phyloP scores from a whole-genome alignment of 176 grass and related monocot genomes.

The Phragmites australis region DNA sequence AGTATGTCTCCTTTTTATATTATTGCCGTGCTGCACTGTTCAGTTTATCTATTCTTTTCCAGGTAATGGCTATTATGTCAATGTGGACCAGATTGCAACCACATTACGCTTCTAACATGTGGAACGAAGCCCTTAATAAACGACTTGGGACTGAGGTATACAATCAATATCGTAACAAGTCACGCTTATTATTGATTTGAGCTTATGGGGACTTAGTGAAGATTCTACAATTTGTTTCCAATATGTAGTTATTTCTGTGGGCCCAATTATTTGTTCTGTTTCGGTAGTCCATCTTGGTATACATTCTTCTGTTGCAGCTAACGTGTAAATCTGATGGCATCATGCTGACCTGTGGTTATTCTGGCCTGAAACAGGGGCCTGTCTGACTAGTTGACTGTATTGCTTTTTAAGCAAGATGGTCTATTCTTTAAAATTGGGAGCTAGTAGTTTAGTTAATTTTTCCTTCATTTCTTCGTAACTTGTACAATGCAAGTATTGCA shows the following conservation, averaged over 20 bases:
- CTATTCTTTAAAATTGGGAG: background rate
- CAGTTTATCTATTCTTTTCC: slow-evolving; percentile 35
- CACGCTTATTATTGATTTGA: background rate
- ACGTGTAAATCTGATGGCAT: no score
- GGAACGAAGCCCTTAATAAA: slow-evolving; percentile 99
- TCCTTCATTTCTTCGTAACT: background rate
- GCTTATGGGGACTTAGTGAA: no score
- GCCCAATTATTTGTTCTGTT: background rate
- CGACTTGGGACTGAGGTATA: slow-evolving; percentile 89
- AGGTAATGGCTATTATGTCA: slow-evolving; percentile 96
- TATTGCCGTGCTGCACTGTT: slow-evolving; percentile 8
- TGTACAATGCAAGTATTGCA: background rate
- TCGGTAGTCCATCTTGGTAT: background rate
- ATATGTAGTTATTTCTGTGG: background rate
- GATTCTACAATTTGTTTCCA: background rate
- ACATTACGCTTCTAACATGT: slow-evolving; percentile 94
- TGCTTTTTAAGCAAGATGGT: background rate
- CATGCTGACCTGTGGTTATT: background rate
- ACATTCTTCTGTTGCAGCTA: background rate
- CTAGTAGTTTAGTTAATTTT: background rate
- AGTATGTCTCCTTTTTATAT: background rate
- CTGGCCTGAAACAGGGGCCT: background rate
- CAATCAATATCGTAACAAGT: background rate
- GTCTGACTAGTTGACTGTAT: background rate
- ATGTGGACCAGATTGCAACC: slow-evolving; percentile 99